Evolutionary conservation across 148 eudicot species (phyloP).

Genomic region (Vaccinium macrocarpon): DNA sequence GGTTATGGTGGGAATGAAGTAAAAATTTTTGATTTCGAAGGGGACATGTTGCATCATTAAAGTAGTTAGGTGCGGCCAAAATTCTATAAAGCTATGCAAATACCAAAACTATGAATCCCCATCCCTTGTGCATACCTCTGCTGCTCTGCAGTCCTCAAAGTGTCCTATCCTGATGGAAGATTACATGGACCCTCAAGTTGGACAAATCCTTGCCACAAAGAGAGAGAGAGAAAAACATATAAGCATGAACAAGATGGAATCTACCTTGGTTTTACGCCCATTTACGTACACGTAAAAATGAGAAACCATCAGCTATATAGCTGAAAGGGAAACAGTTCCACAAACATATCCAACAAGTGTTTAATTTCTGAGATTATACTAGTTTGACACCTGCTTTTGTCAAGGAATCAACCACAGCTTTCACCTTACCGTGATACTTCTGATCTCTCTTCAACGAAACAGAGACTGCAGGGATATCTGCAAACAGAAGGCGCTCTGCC

Average conservation of each 20-base stretch:
- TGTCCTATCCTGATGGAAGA: too few relatives aligned
- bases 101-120: too few relatives aligned
- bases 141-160: too few relatives aligned
- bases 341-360: not conserved
- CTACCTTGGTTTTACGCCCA: not conserved
- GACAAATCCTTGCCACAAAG: not conserved
- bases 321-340: not conserved
- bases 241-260: not conserved
- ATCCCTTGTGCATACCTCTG: too few relatives aligned
- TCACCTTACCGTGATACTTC: conserved; percentile 91
- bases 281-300: not conserved
- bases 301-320: not conserved
- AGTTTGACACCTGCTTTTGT: conserved; percentile 68
- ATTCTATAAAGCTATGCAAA: too few relatives aligned
- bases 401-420: conserved; percentile 77
- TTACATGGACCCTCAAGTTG: too few relatives aligned
- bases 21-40: not conserved
- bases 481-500: conserved; percentile 61
- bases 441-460: conserved; percentile 67
- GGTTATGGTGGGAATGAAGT: not conserved
- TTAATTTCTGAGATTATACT: not conserved
- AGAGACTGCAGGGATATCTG: conserved; percentile 73
- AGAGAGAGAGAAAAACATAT: not conserved
- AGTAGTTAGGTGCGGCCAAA: too few relatives aligned
- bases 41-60: too few relatives aligned